Evolutionary conservation across 2,329 filamentous ascomycete species (phyloP).

Genomic region (Cladophialophora immunda): DNA sequence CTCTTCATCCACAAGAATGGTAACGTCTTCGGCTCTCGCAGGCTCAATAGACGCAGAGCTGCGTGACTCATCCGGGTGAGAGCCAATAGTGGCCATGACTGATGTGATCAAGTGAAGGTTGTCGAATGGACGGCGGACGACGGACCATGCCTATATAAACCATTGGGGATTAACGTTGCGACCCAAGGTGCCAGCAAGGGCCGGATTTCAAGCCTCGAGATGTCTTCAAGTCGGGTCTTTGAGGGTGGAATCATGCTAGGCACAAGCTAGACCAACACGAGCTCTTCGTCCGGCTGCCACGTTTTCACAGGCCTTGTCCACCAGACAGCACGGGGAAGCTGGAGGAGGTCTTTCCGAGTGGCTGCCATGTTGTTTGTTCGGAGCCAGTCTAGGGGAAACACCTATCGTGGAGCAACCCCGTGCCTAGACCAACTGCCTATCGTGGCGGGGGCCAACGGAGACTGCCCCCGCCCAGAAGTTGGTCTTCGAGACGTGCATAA

Average conservation of each 20-base stretch:
- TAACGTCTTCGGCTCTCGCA: neutral
- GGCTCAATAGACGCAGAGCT: neutral
- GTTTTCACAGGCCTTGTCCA: neutral
- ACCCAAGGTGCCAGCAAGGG: neutral
- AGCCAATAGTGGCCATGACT: neutral
- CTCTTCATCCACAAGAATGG: neutral
- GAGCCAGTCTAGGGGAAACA: neutral
- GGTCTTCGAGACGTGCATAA: neutral
- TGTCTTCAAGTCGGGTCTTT: neutral
- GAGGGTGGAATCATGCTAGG: neutral
- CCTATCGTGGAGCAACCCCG: neutral
- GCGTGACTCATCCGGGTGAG: neutral
- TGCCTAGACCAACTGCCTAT: neutral
- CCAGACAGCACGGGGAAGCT: neutral
- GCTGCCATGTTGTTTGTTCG: neutral
- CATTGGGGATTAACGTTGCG: neutral
- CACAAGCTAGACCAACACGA: neutral
- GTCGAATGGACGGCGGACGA: neutral
- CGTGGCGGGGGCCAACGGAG: neutral
- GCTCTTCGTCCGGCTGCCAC: neutral
- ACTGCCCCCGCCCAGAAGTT: neutral
- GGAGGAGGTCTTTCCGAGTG: neutral
- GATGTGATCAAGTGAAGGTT: neutral
- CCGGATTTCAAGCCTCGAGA: conserved; percentile 1
- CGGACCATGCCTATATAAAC: neutral